Conservation (phyloP, 2,329 filamentous ascomycete genomes). For the Penicillium italicum region DNA sequence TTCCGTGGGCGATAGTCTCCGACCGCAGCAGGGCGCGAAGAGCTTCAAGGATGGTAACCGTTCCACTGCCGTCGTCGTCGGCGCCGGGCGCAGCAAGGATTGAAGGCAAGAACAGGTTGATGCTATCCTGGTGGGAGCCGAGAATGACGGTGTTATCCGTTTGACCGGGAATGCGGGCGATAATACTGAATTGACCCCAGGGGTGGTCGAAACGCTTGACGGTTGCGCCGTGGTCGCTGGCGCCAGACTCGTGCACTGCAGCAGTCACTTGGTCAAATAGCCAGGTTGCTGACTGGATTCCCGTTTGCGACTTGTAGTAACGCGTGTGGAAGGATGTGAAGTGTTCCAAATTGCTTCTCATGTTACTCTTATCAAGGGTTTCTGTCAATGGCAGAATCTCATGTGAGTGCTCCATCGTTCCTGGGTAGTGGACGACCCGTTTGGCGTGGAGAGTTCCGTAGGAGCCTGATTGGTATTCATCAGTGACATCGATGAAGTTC, state of each 20-base stretch:
- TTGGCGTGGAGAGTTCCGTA: constrained; percentile 47
- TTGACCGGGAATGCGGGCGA: constrained; percentile 84
- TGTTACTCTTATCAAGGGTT: constrained; percentile 69
- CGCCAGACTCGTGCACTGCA: constrained; percentile 68
- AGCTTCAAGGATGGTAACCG: constrained; percentile 90
- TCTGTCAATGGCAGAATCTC: constrained; percentile 65
- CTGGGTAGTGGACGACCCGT: constrained; percentile 60
- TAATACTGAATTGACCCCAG: constrained; percentile 88
- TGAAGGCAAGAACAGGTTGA: constrained; percentile 85
- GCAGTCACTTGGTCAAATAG: constrained; percentile 69
- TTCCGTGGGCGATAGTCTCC: constrained; percentile 65
- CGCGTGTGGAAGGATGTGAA: constrained; percentile 59
- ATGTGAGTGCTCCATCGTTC: constrained; percentile 61
- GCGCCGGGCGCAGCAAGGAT: constrained; percentile 82
- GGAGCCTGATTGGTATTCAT: constrained; percentile 58
- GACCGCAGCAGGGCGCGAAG: constrained; percentile 75
- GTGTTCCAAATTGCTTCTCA: constrained; percentile 72
- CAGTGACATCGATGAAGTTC: constrained; percentile 93
- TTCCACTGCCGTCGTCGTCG: constrained; percentile 92
- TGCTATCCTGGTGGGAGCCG: constrained; percentile 90
- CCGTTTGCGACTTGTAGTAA: constrained; percentile 60
- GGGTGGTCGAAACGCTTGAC: constrained; percentile 73
- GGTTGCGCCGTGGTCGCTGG: constrained; percentile 61
- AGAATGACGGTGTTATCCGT: constrained; percentile 81
- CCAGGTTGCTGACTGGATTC: constrained; percentile 83